Percentiles rank a stretch among this genome's conserved stretches.
phyloP scores from a whole-genome alignment of 169 alveolate genomes.

The Plasmodium chabaudi region DNA sequence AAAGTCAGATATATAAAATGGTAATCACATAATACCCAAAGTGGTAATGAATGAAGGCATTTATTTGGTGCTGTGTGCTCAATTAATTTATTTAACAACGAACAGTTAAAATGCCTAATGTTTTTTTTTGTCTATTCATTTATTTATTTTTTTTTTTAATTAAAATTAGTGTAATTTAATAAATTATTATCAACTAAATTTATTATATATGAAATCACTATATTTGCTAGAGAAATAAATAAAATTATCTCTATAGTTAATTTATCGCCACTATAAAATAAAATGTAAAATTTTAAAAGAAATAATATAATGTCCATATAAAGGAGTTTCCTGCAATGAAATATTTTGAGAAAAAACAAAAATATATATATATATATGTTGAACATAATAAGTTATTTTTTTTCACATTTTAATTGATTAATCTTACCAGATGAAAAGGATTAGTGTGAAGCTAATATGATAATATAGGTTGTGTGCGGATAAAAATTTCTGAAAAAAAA shows the following conservation, averaged over 20 bases:
- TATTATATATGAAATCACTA: slow-evolving; percentile 50
- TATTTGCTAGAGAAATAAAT: slow-evolving; percentile 19
- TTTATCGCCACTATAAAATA: slow-evolving; percentile 30
- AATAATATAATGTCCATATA: slow-evolving; percentile 63
- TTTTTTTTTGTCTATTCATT: not conserved
- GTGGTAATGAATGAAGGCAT: too few relatives aligned
- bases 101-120: too few relatives aligned
- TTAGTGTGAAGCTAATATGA: slow-evolving; percentile 50
- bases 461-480: slow-evolving; percentile 55
- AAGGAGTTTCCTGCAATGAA: slow-evolving; percentile 53
- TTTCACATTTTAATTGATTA: not conserved
- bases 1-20: too few relatives aligned
- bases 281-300: slow-evolving; percentile 34
- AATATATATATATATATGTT: too few relatives aligned
- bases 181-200: slow-evolving; percentile 51
- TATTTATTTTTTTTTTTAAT: not conserved
- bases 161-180: slow-evolving; percentile 13
- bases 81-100: too few relatives aligned
- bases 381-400: too few relatives aligned
- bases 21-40: too few relatives aligned
- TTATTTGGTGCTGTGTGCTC: too few relatives aligned
- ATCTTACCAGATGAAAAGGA: slow-evolving; percentile 48
- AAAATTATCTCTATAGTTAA: slow-evolving; percentile 11
- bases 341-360: not conserved
- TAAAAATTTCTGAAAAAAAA: slow-evolving; percentile 59